Evolutionary conservation across 495 filamentous ascomycete genomes (phyloP).

Genomic region (Lindgomyces ingoldianus): DNA sequence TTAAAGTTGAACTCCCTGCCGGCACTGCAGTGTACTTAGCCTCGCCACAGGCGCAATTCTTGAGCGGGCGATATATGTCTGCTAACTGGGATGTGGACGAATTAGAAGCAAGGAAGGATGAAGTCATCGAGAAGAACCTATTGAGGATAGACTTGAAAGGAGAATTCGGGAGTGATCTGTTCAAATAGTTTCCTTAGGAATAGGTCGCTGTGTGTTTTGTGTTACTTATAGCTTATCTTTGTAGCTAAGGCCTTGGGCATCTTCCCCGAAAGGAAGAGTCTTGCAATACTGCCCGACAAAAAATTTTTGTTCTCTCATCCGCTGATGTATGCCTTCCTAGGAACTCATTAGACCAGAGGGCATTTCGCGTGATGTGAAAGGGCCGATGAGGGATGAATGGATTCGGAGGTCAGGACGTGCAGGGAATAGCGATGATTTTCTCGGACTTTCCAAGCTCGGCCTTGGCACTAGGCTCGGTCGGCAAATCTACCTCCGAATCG

Average conservation of each 20-base stretch:
- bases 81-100: background rate
- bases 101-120: background rate
- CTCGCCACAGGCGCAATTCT: background rate
- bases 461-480: constrained; percentile 23
- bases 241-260: too few species aligned
- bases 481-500: background rate
- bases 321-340: too few species aligned
- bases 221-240: too few species aligned
- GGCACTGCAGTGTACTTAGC: background rate
- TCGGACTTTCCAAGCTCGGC: background rate
- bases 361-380: too few species aligned
- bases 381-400: too few species aligned
- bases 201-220: too few species aligned
- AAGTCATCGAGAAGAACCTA: background rate
- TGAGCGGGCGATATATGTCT: background rate
- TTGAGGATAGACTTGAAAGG: background rate
- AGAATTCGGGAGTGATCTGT: background rate
- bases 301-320: too few species aligned
- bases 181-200: too few species aligned
- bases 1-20: background rate
- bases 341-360: too few species aligned
- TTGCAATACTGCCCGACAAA: too few species aligned
- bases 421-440: background rate
- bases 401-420: too few species aligned
- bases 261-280: too few species aligned